phyloP scores from a whole-genome alignment of 2,329 filamentous ascomycete species.

The Colletotrichum orchidophilum region DNA sequence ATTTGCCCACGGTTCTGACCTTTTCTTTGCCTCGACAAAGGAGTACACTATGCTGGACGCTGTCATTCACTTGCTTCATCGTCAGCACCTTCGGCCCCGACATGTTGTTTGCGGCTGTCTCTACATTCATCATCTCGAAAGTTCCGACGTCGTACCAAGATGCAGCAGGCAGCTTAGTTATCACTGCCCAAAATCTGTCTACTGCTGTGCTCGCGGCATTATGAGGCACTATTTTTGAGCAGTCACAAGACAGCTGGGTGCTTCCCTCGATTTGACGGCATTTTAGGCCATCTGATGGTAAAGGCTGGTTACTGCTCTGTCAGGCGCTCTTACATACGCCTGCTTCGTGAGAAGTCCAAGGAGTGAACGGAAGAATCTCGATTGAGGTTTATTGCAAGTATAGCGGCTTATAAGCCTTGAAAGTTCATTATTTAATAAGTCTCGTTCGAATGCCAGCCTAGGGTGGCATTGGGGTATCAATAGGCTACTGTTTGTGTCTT shows the following conservation, averaged over 20 bases:
- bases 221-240: not conserved
- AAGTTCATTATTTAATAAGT: not conserved
- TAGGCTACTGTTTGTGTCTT: not conserved
- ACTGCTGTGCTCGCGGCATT: not conserved
- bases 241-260: not conserved
- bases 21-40: not conserved
- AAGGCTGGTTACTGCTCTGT: not conserved
- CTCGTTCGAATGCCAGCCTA: not conserved
- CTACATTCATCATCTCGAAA: not conserved
- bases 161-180: not conserved
- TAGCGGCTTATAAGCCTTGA: too few species aligned
- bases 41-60: not conserved
- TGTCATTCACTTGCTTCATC: not conserved
- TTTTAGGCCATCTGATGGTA: not conserved
- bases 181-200: not conserved
- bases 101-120: not conserved
- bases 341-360: not conserved
- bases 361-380: not conserved
- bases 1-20: not conserved
- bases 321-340: not conserved
- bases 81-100: not conserved
- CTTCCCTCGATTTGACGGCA: not conserved
- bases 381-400: too few species aligned
- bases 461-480: not conserved
- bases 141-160: not conserved